A percentile compares a stretch with the other conserved stretches of the same genome.
Evolutionary conservation across 768 basidiomycete genomes (phyloP).

Genomic region (Naematelia aurantialba): DNA sequence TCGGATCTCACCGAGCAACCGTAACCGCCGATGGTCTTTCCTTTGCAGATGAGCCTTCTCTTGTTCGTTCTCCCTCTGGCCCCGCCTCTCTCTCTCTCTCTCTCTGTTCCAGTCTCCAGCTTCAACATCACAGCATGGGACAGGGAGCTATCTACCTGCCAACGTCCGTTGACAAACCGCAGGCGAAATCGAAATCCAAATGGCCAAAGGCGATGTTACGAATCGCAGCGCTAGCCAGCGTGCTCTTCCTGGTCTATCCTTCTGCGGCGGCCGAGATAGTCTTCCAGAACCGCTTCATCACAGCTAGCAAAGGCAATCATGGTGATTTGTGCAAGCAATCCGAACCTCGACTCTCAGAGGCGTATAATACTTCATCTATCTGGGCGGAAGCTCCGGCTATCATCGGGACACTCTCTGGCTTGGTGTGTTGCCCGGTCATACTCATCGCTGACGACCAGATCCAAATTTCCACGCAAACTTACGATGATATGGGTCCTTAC

Average conservation of each 20-base stretch:
- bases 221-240: background rate
- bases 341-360: background rate
- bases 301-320: background rate
- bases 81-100: too few relatives aligned
- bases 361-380: background rate
- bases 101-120: too few relatives aligned
- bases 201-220: background rate
- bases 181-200: background rate
- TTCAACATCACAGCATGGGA: background rate
- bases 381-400: background rate
- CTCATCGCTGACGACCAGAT: constrained; percentile 6
- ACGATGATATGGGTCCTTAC: constrained; percentile 45
- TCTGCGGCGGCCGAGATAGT: background rate
- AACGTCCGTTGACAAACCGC: background rate
- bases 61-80: too few relatives aligned
- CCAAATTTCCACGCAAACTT: constrained; percentile 39
- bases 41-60: too few relatives aligned
- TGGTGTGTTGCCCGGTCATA: background rate
- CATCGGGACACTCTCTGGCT: background rate
- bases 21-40: too few relatives aligned
- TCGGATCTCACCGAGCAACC: too few relatives aligned
- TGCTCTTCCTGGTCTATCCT: background rate
- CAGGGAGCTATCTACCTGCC: background rate
- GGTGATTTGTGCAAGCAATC: background rate
- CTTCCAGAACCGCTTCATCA: background rate